Evolutionary conservation across 768 basidiomycete species (phyloP).

Genomic region (Paxillus rubicundulus): DNA sequence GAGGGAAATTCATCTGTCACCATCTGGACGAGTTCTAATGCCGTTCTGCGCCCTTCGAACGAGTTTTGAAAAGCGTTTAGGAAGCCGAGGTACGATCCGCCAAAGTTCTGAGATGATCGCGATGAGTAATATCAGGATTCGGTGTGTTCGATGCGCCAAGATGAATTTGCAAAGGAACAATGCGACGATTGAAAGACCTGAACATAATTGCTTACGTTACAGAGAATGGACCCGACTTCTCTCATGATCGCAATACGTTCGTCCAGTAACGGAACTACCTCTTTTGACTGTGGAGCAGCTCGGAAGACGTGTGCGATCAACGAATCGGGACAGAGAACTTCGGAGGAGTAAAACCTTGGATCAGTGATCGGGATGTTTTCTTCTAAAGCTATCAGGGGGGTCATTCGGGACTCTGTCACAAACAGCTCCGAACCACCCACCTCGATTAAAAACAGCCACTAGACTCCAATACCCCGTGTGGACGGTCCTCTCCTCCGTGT

Average conservation of each 20-base stretch:
- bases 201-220: constrained; percentile 47
- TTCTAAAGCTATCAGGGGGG: constrained; percentile 57
- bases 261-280: constrained; percentile 64
- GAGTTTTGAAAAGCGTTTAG: constrained; percentile 56
- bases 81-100: constrained; percentile 69
- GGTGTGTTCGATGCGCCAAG: neutral
- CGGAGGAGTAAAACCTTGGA: constrained; percentile 75
- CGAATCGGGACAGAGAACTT: constrained; percentile 64
- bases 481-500: constrained; percentile 43
- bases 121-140: neutral
- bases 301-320: constrained; percentile 70
- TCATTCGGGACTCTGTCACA: neutral
- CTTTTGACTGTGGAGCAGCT: constrained; percentile 51
- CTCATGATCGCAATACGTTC: constrained; percentile 78
- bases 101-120: constrained; percentile 47
- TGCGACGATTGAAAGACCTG: neutral
- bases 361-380: constrained; percentile 75
- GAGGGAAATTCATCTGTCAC: constrained; percentile 69
- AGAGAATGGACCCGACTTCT: constrained; percentile 70
- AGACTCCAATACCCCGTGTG: constrained; percentile 89
- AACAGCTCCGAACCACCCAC: constrained; percentile 35
- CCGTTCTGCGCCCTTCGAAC: constrained; percentile 56
- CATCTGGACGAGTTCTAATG: constrained; percentile 70
- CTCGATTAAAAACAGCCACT: constrained; percentile 79
- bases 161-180: neutral